A percentile compares a stretch with the other conserved stretches of the same genome.
These are phyloP conservation scores for Sugiyamaella floridensis DNA, from an alignment of 805 yeast species.

Conservation along the genomic window DNA sequence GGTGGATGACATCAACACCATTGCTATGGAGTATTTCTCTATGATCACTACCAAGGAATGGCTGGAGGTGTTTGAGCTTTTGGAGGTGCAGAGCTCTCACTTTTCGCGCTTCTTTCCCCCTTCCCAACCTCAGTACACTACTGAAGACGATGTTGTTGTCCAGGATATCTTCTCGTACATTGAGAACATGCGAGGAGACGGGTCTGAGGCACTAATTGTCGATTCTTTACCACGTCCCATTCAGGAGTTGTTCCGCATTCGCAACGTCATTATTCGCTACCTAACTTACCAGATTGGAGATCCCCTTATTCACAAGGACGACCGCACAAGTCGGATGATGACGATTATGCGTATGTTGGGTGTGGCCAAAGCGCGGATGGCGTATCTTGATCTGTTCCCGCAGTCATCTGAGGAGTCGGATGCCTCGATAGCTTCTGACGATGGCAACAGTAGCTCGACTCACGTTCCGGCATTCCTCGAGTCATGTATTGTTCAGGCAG, in stretches of 20 bases:
- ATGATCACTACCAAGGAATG: slow-evolving; percentile 65
- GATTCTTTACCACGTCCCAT: slow-evolving; percentile 63
- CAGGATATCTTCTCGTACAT: slow-evolving; percentile 69
- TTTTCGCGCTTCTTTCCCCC: slow-evolving; percentile 53
- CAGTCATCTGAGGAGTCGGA: slow-evolving; percentile 18
- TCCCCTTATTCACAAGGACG: slow-evolving; percentile 46
- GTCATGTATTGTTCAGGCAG: slow-evolving; percentile 63
- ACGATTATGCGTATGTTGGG: slow-evolving; percentile 60
- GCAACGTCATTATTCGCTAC: slow-evolving; percentile 57
- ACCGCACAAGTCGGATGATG: slow-evolving; percentile 62
- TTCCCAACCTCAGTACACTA: slow-evolving; percentile 26
- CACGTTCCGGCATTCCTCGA: slow-evolving; percentile 78
- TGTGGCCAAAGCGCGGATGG: slow-evolving; percentile 63
- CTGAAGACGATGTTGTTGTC: slow-evolving; percentile 53
- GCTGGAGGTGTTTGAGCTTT: slow-evolving; percentile 63
- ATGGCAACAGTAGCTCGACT: slow-evolving; percentile 4
- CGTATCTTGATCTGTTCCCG: slow-evolving; percentile 43
- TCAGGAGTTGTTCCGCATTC: slow-evolving; percentile 57
- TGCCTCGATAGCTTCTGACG: not conserved
- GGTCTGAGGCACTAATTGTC: slow-evolving; percentile 34
- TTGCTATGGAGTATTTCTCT: slow-evolving; percentile 50
- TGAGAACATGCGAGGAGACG: slow-evolving; percentile 44
- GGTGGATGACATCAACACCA: slow-evolving; percentile 54
- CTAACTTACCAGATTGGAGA: slow-evolving; percentile 61
- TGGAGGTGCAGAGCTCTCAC: slow-evolving; percentile 62